Evolutionary conservation across 2,329 filamentous ascomycete species (phyloP).

Genomic region (Exophiala phaeomuriformis): DNA sequence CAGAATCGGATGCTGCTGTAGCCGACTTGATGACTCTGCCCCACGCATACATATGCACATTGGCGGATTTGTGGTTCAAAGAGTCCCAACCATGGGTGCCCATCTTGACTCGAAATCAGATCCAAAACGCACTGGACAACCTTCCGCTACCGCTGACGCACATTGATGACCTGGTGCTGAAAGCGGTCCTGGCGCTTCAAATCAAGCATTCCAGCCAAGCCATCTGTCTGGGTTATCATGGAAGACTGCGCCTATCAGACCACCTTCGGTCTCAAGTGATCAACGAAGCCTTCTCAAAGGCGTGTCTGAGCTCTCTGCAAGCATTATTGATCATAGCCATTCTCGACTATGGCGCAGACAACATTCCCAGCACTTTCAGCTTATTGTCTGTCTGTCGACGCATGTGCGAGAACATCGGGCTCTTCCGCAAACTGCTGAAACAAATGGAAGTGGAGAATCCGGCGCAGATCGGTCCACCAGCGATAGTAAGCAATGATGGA

Average conservation of each 20-base stretch:
- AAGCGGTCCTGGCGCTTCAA: constrained; percentile 24
- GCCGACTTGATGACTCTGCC: constrained; percentile 22
- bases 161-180: constrained; percentile 24
- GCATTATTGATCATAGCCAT: constrained; percentile 25
- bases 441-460: constrained; percentile 23
- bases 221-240: constrained; percentile 25
- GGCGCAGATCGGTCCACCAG: constrained; percentile 23
- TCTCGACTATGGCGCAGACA: constrained; percentile 26
- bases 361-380: constrained; percentile 25
- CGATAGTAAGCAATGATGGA: constrained; percentile 18
- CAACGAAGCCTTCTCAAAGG: constrained; percentile 23
- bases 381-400: constrained; percentile 24
- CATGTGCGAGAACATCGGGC: constrained; percentile 25
- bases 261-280: constrained; percentile 23
- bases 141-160: constrained; percentile 20
- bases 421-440: constrained; percentile 23
- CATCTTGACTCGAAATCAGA: constrained; percentile 28
- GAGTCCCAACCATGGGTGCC: constrained; percentile 35
- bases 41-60: constrained; percentile 19
- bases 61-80: constrained; percentile 33
- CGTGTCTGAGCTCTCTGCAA: constrained; percentile 23
- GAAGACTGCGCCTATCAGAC: constrained; percentile 20
- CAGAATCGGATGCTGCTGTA: constrained; percentile 21
- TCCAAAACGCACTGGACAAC: constrained; percentile 16
- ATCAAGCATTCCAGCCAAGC: constrained; percentile 26